phyloP scores from a whole-genome alignment of 2,329 filamentous ascomycete species.

The Chaetomiaceae sp. region DNA sequence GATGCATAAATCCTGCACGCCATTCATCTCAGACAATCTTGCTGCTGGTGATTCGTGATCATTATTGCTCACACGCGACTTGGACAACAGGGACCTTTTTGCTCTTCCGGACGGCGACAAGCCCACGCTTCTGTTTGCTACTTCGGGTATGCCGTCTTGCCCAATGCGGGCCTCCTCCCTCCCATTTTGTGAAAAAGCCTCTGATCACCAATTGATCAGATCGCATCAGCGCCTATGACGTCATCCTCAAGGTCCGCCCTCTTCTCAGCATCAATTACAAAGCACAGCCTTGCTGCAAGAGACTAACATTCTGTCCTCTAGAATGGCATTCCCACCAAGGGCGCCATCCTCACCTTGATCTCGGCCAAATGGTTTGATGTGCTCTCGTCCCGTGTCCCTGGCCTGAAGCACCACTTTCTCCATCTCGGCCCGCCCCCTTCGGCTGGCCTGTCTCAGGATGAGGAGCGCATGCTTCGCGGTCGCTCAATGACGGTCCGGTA shows the following conservation, averaged over 20 bases:
- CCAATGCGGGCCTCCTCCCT: background rate
- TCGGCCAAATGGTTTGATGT: constrained; percentile 52
- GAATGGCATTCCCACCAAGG: constrained; percentile 58
- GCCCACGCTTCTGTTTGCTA: constrained; percentile 16
- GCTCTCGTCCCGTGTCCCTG: constrained; percentile 41
- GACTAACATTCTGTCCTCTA: constrained; percentile 27
- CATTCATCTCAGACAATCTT: too few species aligned
- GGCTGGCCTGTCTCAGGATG: constrained; percentile 32
- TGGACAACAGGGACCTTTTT: constrained; percentile 12
- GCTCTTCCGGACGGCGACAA: constrained; percentile 10
- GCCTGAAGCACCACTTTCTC: constrained; percentile 49
- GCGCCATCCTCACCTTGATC: constrained; percentile 44
- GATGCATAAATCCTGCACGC: too few species aligned
- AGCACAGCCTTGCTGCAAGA: background rate
- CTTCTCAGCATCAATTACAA: constrained; percentile 40
- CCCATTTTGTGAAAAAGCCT: background rate
- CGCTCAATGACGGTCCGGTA: constrained; percentile 59
- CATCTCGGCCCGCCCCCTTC: constrained; percentile 38
- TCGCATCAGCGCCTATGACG: constrained; percentile 93
- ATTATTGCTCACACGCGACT: background rate
- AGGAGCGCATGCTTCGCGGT: constrained; percentile 51
- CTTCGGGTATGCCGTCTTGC: constrained; percentile 5
- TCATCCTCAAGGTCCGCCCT: constrained; percentile 45
- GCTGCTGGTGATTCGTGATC: too few species aligned
- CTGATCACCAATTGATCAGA: background rate